Percentiles rank a stretch among this genome's conserved stretches.
These are phyloP conservation scores for Solanum lignicaule DNA, from an alignment of 257 asterid genomes.

Conservation along the genomic window DNA sequence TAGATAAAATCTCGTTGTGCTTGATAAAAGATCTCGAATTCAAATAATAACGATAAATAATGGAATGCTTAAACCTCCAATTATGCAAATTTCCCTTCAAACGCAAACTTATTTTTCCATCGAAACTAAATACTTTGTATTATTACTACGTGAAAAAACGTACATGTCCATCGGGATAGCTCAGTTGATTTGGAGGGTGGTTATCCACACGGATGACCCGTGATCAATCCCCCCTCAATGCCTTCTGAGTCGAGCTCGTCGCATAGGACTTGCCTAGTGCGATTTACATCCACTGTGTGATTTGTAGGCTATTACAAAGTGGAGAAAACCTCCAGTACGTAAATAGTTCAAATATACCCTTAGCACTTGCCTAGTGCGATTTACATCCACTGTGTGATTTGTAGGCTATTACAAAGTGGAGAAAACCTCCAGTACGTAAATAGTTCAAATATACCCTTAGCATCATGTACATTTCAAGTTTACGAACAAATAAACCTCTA, in stretches of 20 bases:
- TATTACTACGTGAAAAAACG: neutral
- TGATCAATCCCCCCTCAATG: too few species aligned
- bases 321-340: fast-evolving
- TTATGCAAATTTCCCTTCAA: neutral
- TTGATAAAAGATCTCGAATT: neutral
- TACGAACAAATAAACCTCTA: neutral
- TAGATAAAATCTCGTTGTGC: too few species aligned
- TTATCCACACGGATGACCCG: too few species aligned
- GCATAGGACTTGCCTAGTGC: fast-evolving
- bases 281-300: fast-evolving
- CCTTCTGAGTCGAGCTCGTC: too few species aligned
- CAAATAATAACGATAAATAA: neutral
- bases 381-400: fast-evolving
- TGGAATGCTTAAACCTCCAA: too few species aligned
- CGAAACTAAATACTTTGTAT: neutral
- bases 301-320: too few species aligned
- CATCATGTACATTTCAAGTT: neutral
- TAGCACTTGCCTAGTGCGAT: fast-evolving
- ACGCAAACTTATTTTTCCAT: neutral
- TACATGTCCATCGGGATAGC: too few species aligned
- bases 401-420: fast-evolving
- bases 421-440: fast-evolving
- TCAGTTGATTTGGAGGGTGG: too few species aligned
- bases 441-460: neutral
- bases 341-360: neutral